Evolutionary conservation across 352 stramenopile species (phyloP).

Genomic region (Globisporangium irregulare): DNA sequence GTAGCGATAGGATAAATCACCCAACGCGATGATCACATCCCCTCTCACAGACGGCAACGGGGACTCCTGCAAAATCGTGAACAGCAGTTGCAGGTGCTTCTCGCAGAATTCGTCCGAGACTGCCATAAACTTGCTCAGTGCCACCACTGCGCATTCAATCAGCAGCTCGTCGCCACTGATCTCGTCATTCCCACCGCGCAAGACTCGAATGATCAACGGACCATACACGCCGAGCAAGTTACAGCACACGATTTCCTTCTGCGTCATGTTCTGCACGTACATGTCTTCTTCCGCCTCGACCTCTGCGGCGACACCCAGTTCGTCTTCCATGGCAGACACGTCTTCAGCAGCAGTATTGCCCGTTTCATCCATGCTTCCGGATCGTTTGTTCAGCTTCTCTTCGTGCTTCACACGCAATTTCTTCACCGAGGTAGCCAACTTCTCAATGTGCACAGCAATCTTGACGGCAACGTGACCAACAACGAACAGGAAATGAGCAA

Average conservation of each 20-base stretch:
- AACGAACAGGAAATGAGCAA: constrained; percentile 95
- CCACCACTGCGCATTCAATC: constrained; percentile 91
- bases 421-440: constrained; percentile 81
- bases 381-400: constrained; percentile 44
- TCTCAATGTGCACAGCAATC: constrained; percentile 93
- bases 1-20: constrained; percentile 97
- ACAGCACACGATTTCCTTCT: constrained; percentile 89
- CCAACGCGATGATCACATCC: constrained; percentile 96
- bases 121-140: constrained; percentile 98
- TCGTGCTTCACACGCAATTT: constrained; percentile 84
- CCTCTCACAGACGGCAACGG: constrained; percentile 77
- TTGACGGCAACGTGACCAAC: constrained; percentile 94
- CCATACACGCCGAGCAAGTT: constrained; percentile 93
- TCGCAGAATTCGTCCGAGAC: constrained; percentile 96
- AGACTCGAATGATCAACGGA: constrained; percentile 87
- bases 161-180: constrained; percentile 74
- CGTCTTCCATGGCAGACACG: constrained; percentile 89
- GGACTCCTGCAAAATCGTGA: constrained; percentile 89
- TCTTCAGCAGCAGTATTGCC: constrained; percentile 38
- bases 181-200: constrained; percentile 59
- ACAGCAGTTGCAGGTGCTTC: constrained; percentile 93
- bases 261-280: constrained; percentile 90
- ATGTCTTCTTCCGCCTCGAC: constrained; percentile 89
- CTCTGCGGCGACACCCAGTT: constrained; percentile 90
- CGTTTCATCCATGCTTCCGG: constrained; percentile 16